Conservation (phyloP, 2,329 filamentous ascomycete genomes). For the Colletotrichum aenigma region DNA sequence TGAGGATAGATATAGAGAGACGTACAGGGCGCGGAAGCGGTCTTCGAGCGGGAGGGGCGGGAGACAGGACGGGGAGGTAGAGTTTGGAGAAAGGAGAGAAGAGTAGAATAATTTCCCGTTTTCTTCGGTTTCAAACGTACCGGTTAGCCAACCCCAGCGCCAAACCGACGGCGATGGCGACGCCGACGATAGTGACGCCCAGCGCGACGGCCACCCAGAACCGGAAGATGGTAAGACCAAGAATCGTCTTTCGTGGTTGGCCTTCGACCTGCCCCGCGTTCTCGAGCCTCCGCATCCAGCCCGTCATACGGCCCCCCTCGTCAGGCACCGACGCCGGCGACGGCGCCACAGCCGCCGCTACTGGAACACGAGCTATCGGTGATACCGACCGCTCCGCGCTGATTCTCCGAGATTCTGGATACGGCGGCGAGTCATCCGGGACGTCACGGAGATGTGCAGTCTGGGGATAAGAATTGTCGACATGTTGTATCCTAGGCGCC, state of each 20-base stretch:
- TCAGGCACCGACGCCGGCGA: not conserved
- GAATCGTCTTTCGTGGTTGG: slow-evolving; percentile 7
- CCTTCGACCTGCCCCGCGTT: not conserved
- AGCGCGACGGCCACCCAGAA: slow-evolving; percentile 17
- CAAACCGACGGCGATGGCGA: slow-evolving; percentile 18
- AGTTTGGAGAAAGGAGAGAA: not conserved
- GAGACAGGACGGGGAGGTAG: not conserved
- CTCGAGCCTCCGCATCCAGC: slow-evolving; percentile 13
- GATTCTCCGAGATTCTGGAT: not conserved
- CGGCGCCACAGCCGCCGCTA: not conserved
- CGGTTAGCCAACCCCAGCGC: slow-evolving; percentile 17
- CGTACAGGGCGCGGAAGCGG: not conserved
- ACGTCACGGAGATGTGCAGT: not conserved
- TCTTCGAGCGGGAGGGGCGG: not conserved
- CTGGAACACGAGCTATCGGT: not conserved
- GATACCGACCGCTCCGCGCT: not conserved
- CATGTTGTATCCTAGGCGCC: slow-evolving; percentile 6
- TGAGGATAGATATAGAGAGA: not conserved
- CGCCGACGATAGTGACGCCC: slow-evolving; percentile 12
- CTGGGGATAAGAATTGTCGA: slow-evolving; percentile 10
- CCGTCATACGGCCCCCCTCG: not conserved
- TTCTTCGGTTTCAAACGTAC: slow-evolving; percentile 11
- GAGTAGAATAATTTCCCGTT: not conserved
- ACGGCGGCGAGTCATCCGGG: not conserved
- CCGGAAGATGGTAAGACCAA: slow-evolving; percentile 14